phyloP scores from a whole-genome alignment of 2,329 filamentous ascomycete species.

The Cadophora sp. region DNA sequence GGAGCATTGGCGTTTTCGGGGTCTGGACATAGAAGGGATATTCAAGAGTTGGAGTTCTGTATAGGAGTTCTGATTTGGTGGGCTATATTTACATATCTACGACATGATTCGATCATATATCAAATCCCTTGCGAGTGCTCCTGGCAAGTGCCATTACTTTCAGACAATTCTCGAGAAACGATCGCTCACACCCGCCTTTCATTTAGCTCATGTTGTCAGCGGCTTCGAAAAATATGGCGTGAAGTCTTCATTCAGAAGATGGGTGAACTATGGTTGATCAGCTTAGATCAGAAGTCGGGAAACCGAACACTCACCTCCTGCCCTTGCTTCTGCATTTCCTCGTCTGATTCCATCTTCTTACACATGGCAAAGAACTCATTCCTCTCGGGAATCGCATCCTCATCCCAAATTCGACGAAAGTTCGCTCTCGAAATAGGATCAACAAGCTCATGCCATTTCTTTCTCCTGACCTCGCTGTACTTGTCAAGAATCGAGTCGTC shows the following conservation, averaged over 20 bases:
- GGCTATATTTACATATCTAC: slow-evolving; percentile 10
- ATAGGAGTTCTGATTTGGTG: neutral
- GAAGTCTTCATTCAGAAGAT: slow-evolving; percentile 25
- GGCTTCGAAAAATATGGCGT: slow-evolving; percentile 23
- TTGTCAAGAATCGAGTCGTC: slow-evolving; percentile 49
- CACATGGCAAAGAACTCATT: slow-evolving; percentile 48
- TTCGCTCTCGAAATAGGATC: slow-evolving; percentile 52
- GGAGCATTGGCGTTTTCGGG: neutral
- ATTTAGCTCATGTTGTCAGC: slow-evolving; percentile 17
- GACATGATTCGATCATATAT: neutral
- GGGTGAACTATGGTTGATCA: slow-evolving; percentile 23
- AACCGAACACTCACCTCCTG: slow-evolving; percentile 15
- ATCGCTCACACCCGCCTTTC: too few species aligned
- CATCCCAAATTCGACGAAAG: slow-evolving; percentile 46
- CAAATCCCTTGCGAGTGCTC: neutral
- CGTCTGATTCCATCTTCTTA: slow-evolving; percentile 42
- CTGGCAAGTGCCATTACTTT: neutral
- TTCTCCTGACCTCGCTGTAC: slow-evolving; percentile 48
- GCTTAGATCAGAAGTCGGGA: neutral
- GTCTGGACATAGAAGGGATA: neutral
- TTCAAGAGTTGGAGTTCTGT: too few species aligned
- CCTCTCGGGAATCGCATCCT: slow-evolving; percentile 46
- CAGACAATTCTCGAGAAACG: neutral
- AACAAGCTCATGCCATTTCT: slow-evolving; percentile 49
- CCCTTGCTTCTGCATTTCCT: slow-evolving; percentile 25